Base-by-base conservation (phyloP, 306 rosid genomes). In the Glycine tomentella region DNA sequence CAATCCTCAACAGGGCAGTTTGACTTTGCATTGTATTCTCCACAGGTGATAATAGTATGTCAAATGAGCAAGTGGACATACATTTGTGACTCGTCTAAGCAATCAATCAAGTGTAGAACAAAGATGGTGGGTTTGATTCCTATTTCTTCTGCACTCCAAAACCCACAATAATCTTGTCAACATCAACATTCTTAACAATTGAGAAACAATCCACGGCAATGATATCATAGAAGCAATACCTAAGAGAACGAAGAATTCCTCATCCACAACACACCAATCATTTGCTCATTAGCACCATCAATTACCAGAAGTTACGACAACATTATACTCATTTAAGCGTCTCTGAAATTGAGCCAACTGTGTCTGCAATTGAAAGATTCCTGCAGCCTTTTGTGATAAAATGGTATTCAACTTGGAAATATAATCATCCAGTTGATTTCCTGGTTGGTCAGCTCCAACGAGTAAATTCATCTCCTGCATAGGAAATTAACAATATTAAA, bases 391-490 rank as follows among this genome's bases (percentile, higher is more conserved):
- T 86, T 90, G 92, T 6, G 97, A 90, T 78, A 93, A 94, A 86
- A 93, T 81, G 80, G 88, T 83, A 77, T 93, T 90, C 81, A 95
- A 81, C 85, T 91, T 93, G 55, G 86, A 75, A 75, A 95, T 78
- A 73, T 95, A 95, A 68, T 86, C 88, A 82, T 87, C 93, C 71
- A 95, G 77, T 49, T 84, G 97, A 89, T 92, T 95, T 80, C 97
- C 99, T 33, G 97, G 99, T 44, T 93, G 89, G 31, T 93, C 99
- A 52, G 93, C 97, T 83, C 88, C 87, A 76, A 85, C 92, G 3
- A 95, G 89, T 79, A 95, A 86, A 89, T 89, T 87, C 97, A 95
- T 95, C 81, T 95, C 99, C 99, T 95, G 90, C 76, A 87, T 73
- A 55, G 40, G 65, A 58, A 79, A 25, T 55, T 71, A 51, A 68